Base-by-base conservation (phyloP, 805 yeast species). In the Candida boidinii region DNA sequence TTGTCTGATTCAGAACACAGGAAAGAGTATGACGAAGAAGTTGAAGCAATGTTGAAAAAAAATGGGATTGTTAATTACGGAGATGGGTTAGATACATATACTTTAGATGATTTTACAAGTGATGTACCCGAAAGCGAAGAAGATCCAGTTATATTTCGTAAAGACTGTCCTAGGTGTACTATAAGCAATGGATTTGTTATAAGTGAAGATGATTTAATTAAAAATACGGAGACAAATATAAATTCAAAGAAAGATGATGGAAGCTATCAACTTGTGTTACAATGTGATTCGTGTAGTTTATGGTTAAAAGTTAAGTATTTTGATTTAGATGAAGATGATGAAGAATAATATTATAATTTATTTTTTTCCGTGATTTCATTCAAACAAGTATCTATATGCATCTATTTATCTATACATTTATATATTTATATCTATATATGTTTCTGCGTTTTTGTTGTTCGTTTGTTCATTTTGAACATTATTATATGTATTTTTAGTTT, bases 281-380 rank as follows among this genome's bases (percentile, higher is more conserved):
- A 88, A 47, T 90, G 97, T 51, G 51, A 60, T 10, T 76, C 82
- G 21, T 90, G 97, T 53, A 83, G 94, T 51, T 51, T 87, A 20
- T 90, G 96, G 95, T 56, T 90, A 17, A 74, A 75, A 31, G 87
- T 90, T 2, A 68, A 65, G 41, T 84, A 79, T 47, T 73, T 64
- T 42, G 87, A 75, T 41, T 61, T 44, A 17, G 54, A 49, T 6
- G 53, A 51, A 23, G 28, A 23, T 3, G 10, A 5, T 10, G 18
- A 18, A 8, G 23, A 22, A 2, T 29, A n/a, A n/a, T n/a, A n/a
- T n/a, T n/a, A n/a, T n/a, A n/a, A n/a, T n/a, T n/a, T n/a, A n/a
- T n/a, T n/a, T n/a, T n/a, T n/a, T n/a, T n/a, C n/a, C n/a, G n/a
- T n/a, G n/a, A n/a, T n/a, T n/a, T n/a, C n/a, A n/a, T n/a, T n/a